Evolutionary conservation across 2,329 filamentous ascomycete species (phyloP).

Genomic region (Verticillium nonalfalfae): DNA sequence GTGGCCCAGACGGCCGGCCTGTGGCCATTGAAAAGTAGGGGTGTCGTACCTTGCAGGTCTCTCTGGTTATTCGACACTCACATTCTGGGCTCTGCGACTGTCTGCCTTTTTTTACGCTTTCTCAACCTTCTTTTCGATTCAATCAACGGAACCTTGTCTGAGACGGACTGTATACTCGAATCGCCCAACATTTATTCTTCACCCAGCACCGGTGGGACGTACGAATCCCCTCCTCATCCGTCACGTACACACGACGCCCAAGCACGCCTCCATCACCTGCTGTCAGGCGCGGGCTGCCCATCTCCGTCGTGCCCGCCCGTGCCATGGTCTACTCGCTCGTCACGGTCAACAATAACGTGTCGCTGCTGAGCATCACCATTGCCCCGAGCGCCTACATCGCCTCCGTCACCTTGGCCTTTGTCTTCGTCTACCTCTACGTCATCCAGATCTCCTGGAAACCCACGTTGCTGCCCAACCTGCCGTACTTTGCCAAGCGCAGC

Average conservation of each 20-base stretch:
- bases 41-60: neutral
- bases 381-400: slow-evolving; percentile 53
- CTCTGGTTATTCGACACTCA: neutral
- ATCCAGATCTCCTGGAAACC: slow-evolving; percentile 20
- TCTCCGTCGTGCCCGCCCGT: neutral
- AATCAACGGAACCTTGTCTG: neutral
- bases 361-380: slow-evolving; percentile 52
- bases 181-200: neutral
- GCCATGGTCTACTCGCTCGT: slow-evolving; percentile 46
- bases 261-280: neutral
- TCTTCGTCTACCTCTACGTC: slow-evolving; percentile 45
- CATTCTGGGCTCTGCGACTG: neutral
- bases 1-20: neutral
- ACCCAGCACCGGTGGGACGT: neutral
- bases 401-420: slow-evolving; percentile 39
- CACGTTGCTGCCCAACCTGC: slow-evolving; percentile 12
- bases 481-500: slow-evolving; percentile 12
- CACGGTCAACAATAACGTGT: slow-evolving; percentile 56
- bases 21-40: neutral
- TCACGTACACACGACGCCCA: neutral
- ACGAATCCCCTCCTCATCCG: neutral
- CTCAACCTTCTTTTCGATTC: neutral
- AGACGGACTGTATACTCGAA: no score
- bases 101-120: neutral
- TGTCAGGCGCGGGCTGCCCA: neutral